Conservation (phyloP, 2,329 filamentous ascomycete genomes). For the Biscogniauxia marginata region DNA sequence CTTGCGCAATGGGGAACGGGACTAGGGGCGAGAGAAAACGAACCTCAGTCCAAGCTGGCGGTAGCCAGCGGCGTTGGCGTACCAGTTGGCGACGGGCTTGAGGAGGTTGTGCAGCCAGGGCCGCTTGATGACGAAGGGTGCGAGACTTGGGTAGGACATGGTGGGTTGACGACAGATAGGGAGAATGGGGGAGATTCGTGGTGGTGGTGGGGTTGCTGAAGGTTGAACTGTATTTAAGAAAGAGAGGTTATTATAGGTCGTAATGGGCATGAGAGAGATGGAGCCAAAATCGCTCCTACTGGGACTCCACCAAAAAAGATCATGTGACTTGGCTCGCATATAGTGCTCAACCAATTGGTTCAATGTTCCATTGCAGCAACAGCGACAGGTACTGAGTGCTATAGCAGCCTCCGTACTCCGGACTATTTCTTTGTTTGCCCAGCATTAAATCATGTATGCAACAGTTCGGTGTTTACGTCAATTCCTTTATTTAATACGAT, state of each 20-base stretch:
- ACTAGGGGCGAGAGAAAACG: constrained; percentile 17
- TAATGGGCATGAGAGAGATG: constrained; percentile 8
- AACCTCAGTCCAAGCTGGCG: constrained; percentile 90
- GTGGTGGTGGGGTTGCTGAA: constrained; percentile 9
- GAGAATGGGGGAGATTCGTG: constrained; percentile 24
- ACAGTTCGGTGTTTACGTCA: too few species aligned
- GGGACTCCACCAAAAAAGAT: not conserved
- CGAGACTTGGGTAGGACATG: constrained; percentile 68
- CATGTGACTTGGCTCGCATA: not conserved
- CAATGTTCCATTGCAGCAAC: too few species aligned
- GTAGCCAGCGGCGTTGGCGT: constrained; percentile 86
- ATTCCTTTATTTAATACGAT: too few species aligned
- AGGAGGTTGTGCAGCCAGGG: constrained; percentile 82
- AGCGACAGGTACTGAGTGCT: too few species aligned
- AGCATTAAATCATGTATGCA: too few species aligned
- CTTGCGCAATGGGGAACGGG: not conserved
- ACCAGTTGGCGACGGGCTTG: constrained; percentile 83
- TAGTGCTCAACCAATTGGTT: not conserved
- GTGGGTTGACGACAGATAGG: constrained; percentile 25
- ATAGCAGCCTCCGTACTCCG: too few species aligned
- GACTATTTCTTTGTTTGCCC: too few species aligned
- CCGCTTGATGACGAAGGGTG: constrained; percentile 75
- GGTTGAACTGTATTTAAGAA: constrained; percentile 1
- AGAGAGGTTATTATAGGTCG: not conserved
- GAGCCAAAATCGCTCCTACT: constrained; percentile 15